Evolutionary conservation across 306 rosid species (phyloP).

Genomic region (cucumber (Cucumis sativus)): Cucumber_9930_V3 NC_026657.2:1383501-1384000

Average conservation of each 20-base stretch:
- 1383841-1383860: neutral
- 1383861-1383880: too few relatives aligned
- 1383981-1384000: too few relatives aligned
- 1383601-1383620: neutral
- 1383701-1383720: neutral
- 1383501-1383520: neutral
- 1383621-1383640: neutral
- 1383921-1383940: too few relatives aligned
- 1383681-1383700: neutral
- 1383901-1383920: too few relatives aligned
- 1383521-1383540: constrained; percentile 1
- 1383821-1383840: neutral
- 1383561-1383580: neutral
- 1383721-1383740: neutral
- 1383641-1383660: neutral
- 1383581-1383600: neutral
- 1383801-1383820: neutral
- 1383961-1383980: too few relatives aligned
- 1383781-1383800: neutral
- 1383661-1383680: neutral
- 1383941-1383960: too few relatives aligned
- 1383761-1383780: neutral
- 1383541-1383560: constrained; percentile 17
- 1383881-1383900: too few relatives aligned
- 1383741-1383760: neutral